Evolutionary conservation across 148 eudicot species (phyloP).

Genomic region (Cornus kousa): DNA sequence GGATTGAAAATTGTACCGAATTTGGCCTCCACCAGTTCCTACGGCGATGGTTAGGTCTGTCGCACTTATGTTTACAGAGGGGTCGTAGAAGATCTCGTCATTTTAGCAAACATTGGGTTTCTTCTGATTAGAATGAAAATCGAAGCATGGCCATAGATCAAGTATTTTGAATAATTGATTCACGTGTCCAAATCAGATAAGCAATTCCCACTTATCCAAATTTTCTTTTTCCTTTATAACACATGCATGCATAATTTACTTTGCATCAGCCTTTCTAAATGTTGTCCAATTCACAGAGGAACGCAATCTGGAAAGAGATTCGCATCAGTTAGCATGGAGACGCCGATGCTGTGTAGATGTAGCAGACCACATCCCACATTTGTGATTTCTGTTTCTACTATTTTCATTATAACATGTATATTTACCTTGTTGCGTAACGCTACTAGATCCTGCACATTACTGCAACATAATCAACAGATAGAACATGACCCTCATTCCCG

Average conservation of each 20-base stretch:
- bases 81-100: too few species aligned
- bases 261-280: not conserved
- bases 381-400: constrained; percentile 12
- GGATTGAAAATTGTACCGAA: too few species aligned
- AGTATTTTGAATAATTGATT: not conserved
- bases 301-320: constrained; percentile 33
- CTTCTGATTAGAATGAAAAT: too few species aligned
- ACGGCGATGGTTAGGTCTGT: too few species aligned
- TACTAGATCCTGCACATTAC: constrained; percentile 7
- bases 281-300: constrained; percentile 25
- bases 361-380: constrained; percentile 14
- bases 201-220: not conserved
- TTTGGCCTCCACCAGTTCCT: too few species aligned
- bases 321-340: constrained; percentile 31
- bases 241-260: not conserved
- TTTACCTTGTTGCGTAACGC: constrained; percentile 13
- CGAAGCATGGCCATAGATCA: not conserved
- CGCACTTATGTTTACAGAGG: too few species aligned
- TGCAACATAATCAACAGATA: constrained; percentile 1
- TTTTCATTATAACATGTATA: constrained; percentile 17
- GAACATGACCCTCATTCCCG: constrained; percentile 3
- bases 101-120: too few species aligned
- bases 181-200: not conserved
- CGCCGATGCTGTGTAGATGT: constrained; percentile 9
- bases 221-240: not conserved